Percentiles rank a stretch among this genome's conserved stretches.
phyloP scores from a whole-genome alignment of 2,329 filamentous ascomycete genomes.

The Colletotrichum theobromicola region DNA sequence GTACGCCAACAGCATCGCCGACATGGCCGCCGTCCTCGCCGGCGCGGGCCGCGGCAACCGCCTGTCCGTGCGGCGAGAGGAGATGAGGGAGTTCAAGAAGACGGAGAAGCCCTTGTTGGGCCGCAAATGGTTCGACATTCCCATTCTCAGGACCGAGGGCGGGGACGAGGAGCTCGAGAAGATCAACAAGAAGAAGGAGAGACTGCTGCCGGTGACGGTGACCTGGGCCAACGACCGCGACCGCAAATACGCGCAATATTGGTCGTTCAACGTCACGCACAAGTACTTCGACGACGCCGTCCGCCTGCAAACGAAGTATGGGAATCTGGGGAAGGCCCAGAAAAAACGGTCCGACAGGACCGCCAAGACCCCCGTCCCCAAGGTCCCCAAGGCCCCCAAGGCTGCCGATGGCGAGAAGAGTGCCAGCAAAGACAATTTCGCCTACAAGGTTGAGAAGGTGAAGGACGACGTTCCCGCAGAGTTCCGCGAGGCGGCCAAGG shows the following conservation, averaged over 20 bases:
- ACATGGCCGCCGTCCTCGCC: slow-evolving; percentile 64
- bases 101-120: slow-evolving; percentile 35
- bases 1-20: slow-evolving; percentile 66
- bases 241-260: slow-evolving; percentile 49
- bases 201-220: slow-evolving; percentile 48
- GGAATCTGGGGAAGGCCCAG: no score
- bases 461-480: not conserved
- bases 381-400: not conserved
- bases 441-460: not conserved
- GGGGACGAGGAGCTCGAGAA: not conserved
- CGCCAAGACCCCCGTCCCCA: no score
- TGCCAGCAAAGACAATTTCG: not conserved
- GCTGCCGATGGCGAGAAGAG: not conserved
- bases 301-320: slow-evolving; percentile 7
- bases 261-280: slow-evolving; percentile 61
- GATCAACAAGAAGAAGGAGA: slow-evolving; percentile 2
- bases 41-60: slow-evolving; percentile 58
- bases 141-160: no score
- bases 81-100: slow-evolving; percentile 6
- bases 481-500: not conserved
- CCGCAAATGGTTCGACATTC: not conserved
- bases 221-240: slow-evolving; percentile 58
- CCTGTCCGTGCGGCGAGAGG: slow-evolving; percentile 35
- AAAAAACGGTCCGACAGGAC: no score
- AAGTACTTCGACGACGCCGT: slow-evolving; percentile 33